Evolutionary conservation across 192 early-diverging fungal genomes (phyloP).

Genomic region (Geranomyces variabilis): DNA sequence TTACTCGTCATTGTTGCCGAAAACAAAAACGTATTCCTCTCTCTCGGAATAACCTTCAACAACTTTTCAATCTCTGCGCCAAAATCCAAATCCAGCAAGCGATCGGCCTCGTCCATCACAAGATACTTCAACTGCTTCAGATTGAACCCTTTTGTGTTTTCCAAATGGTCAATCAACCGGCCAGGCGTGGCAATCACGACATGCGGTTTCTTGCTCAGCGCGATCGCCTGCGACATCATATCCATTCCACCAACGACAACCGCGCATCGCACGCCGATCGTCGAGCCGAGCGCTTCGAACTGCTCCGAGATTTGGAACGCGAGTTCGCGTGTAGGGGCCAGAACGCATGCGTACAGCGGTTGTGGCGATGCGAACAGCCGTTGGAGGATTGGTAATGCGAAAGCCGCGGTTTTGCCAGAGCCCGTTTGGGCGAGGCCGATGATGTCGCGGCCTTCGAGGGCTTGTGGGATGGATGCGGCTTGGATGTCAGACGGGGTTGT

Average conservation of each 20-base stretch:
- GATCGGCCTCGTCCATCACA: conserved; percentile 93
- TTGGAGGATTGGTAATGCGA: conserved; percentile 87
- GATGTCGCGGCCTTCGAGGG: conserved; percentile 86
- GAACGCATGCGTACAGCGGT: conserved; percentile 90
- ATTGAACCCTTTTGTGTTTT: conserved; percentile 98
- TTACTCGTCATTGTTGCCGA: conserved; percentile 99
- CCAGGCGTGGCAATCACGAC: conserved; percentile 95
- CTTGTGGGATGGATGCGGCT: conserved; percentile 85
- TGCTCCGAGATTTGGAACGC: conserved; percentile 94
- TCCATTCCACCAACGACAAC: conserved; percentile 97
- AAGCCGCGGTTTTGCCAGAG: conserved; percentile 95
- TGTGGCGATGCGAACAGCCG: conserved; percentile 87
- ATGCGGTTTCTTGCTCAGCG: conserved; percentile 92
- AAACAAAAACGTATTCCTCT: conserved; percentile 91
- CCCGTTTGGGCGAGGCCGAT: conserved; percentile 99
- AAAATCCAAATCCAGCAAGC: conserved; percentile 92
- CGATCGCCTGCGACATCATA: conserved; percentile 94
- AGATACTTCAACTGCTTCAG: conserved; percentile 89
- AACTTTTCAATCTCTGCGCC: conserved; percentile 95
- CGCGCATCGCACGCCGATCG: conserved; percentile 88
- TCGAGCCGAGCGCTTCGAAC: conserved; percentile 86
- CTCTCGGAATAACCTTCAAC: conserved; percentile 86
- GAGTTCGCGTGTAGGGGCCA: conserved; percentile 96
- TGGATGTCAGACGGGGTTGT: conserved; percentile 93
- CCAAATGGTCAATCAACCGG: conserved; percentile 91